Percentiles rank a stretch among this genome's conserved stretches.
phyloP scores from a whole-genome alignment of 1,284 basidiomycete genomes.

The Apiotrichum montevideense region DNA sequence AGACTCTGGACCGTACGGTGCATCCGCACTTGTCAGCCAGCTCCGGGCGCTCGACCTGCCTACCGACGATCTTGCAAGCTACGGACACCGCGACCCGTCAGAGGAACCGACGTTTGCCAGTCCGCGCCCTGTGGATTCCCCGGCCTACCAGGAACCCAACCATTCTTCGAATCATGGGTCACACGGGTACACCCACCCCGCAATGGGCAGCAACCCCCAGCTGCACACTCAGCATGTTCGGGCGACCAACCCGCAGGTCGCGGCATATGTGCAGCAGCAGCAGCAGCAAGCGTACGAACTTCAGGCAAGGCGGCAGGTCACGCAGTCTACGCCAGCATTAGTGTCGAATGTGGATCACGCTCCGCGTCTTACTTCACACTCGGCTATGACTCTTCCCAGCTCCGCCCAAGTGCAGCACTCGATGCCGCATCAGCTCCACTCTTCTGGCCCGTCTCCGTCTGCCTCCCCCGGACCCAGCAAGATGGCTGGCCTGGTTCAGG shows the following conservation, averaged over 20 bases:
- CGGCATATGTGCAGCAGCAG: constrained; percentile 27
- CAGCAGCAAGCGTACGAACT: constrained; percentile 21
- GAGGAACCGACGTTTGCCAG: constrained; percentile 8
- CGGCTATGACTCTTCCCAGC: not conserved
- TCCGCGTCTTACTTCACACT: not conserved
- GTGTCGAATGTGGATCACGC: not conserved
- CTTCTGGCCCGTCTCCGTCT: not conserved
- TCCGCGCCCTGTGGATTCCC: constrained; percentile 5
- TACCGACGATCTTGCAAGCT: constrained; percentile 45
- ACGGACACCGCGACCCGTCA: constrained; percentile 33
- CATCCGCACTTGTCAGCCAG: constrained; percentile 45
- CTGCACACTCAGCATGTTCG: constrained; percentile 1
- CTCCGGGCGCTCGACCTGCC: constrained; percentile 47
- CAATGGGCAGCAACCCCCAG: constrained; percentile 16
- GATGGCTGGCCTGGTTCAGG: constrained; percentile 7
- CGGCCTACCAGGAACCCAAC: constrained; percentile 15
- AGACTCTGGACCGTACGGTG: constrained; percentile 16
- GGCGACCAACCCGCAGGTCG: constrained; percentile 15
- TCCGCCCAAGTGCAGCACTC: not conserved
- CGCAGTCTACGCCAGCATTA: constrained; percentile 11
- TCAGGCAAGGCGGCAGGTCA: constrained; percentile 1
- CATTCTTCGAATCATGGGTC: constrained; percentile 14
- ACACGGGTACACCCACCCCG: constrained; percentile 17
- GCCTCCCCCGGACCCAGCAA: not conserved
- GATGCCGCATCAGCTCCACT: not conserved